Percentiles rank a stretch among this genome's conserved stretches.
These are phyloP conservation scores for Yamadazyma membranifaciens DNA, from an alignment of 1,139 yeast species.

Conservation along the genomic window DNA sequence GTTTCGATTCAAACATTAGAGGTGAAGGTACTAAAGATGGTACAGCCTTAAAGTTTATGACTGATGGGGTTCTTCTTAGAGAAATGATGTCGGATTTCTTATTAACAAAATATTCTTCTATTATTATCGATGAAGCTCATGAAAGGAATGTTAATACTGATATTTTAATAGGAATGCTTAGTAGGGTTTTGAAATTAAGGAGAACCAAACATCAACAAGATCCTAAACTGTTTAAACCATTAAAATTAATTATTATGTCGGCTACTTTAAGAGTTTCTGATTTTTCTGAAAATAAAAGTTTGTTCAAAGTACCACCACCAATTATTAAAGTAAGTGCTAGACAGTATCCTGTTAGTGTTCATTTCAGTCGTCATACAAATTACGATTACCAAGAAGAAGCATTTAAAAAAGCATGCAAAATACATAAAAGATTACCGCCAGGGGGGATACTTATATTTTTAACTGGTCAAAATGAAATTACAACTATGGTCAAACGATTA, in stretches of 20 bases:
- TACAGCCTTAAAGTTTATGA: slow-evolving; percentile 92
- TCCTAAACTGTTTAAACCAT: slow-evolving; percentile 52
- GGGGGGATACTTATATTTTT: slow-evolving; percentile 92
- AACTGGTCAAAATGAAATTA: slow-evolving; percentile 94
- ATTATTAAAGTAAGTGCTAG: slow-evolving; percentile 89
- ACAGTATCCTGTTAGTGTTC: slow-evolving; percentile 91
- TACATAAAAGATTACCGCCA: slow-evolving; percentile 82
- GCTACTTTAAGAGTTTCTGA: slow-evolving; percentile 94
- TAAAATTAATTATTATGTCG: slow-evolving; percentile 81
- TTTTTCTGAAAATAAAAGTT: slow-evolving; percentile 73
- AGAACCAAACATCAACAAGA: slow-evolving; percentile 50
- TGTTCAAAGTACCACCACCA: slow-evolving; percentile 85
- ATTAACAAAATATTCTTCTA: slow-evolving; percentile 75
- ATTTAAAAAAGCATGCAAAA: slow-evolving; percentile 78
- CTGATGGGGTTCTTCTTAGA: slow-evolving; percentile 93
- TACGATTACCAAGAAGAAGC: slow-evolving; percentile 85
- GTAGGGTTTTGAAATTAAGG: slow-evolving; percentile 81
- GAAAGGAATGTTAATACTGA: slow-evolving; percentile 96
- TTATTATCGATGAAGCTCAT: slow-evolving; percentile 96
- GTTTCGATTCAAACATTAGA: slow-evolving; percentile 79
- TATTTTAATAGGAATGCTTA: slow-evolving; percentile 89
- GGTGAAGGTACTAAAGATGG: slow-evolving; percentile 46
- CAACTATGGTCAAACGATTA: slow-evolving; percentile 67
- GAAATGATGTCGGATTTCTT: slow-evolving; percentile 90
- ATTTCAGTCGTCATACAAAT: slow-evolving; percentile 79